phyloP scores from a whole-genome alignment of 129 eudicot species.

The Pseudognaphalium luteoalbum region DNA sequence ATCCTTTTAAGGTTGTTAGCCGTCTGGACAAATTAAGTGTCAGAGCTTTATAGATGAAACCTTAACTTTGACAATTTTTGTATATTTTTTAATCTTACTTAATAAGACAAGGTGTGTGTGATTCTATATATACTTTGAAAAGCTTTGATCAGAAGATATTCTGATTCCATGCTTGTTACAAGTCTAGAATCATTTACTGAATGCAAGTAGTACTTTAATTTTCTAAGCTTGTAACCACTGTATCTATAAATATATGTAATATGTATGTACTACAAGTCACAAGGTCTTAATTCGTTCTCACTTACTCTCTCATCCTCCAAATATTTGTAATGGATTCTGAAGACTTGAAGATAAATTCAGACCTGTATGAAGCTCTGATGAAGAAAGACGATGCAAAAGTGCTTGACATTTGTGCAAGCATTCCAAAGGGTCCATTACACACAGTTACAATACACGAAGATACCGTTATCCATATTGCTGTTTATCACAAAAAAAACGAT shows the following conservation, averaged over 20 bases:
- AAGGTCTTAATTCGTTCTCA: background rate
- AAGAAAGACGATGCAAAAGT: constrained; percentile 12
- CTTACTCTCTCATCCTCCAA: background rate
- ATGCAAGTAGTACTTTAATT: background rate
- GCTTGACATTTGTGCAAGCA: constrained; percentile 12
- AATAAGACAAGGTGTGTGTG: background rate
- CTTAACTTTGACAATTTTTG: background rate
- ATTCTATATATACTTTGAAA: background rate
- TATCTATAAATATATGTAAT: too few relatives aligned
- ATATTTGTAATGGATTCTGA: constrained; percentile 9
- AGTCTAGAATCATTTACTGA: background rate
- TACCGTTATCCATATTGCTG: constrained; percentile 31
- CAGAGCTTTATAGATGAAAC: background rate
- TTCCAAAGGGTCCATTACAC: constrained; percentile 34
- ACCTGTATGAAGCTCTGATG: constrained; percentile 27
- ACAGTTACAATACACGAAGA: constrained; percentile 23
- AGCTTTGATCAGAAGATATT: background rate
- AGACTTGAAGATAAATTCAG: constrained; percentile 3
- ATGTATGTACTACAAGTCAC: background rate
- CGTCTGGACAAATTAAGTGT: too few relatives aligned
- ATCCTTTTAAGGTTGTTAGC: too few relatives aligned
- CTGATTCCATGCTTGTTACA: background rate
- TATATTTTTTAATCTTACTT: background rate
- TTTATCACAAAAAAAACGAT: constrained; percentile 15
- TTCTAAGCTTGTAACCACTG: background rate